Evolutionary conservation across 164 flowering plant species (phyloP).

Genomic region (Litsea cubeba): DNA sequence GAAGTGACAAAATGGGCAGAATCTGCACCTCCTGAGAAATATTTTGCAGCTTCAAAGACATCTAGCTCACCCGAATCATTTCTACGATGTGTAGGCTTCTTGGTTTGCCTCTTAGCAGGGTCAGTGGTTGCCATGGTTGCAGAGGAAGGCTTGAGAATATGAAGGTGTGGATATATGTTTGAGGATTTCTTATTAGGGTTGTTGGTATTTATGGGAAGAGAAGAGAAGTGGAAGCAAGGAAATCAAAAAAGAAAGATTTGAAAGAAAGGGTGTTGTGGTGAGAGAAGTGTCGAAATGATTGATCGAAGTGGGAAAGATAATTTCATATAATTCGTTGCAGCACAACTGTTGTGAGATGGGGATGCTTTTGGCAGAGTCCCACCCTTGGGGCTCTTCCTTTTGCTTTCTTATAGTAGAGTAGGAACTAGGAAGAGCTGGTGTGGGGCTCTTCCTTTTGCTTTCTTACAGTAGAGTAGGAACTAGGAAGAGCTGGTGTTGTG

Average conservation of each 20-base stretch:
- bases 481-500: background rate
- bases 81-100: conserved; percentile 43
- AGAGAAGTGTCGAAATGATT: conserved; percentile 37
- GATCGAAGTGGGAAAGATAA: conserved; percentile 32
- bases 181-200: background rate
- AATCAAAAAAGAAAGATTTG: conserved; percentile 1
- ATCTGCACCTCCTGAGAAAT: conserved; percentile 57
- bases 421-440: conserved; percentile 3
- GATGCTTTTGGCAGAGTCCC: conserved; percentile 17
- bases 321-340: conserved; percentile 18
- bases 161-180: background rate
- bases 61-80: conserved; percentile 78
- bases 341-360: conserved; percentile 13
- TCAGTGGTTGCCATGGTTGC: conserved; percentile 26
- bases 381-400: conserved; percentile 15
- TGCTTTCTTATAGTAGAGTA: conserved; percentile 12
- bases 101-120: conserved; percentile 19
- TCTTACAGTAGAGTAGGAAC: conserved; percentile 9
- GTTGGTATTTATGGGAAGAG: conserved; percentile 1
- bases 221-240: background rate
- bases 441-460: conserved; percentile 17
- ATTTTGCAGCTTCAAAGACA: conserved; percentile 82
- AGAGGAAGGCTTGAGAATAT: background rate
- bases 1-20: conserved; percentile 6
- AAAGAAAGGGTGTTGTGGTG: conserved; percentile 10